Percentiles rank a stretch among this genome's conserved stretches.
phyloP scores from a whole-genome alignment of 306 rosid genomes.

The Casuarina glauca region DNA sequence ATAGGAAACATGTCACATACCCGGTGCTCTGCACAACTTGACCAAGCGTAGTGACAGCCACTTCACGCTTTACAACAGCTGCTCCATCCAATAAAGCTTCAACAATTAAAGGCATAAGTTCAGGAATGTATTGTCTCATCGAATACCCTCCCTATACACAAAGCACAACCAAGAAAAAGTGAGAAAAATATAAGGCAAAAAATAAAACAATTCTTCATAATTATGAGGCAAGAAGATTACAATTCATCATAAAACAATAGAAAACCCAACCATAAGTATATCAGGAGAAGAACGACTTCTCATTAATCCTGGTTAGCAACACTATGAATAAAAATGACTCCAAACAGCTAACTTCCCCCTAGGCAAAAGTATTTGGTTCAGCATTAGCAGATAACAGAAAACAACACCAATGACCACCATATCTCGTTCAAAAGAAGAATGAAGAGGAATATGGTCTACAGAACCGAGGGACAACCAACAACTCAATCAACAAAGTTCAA shows the following conservation, averaged over 20 bases:
- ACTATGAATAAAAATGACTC: not conserved
- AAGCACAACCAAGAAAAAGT: constrained; percentile 10
- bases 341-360: not conserved
- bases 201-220: not conserved
- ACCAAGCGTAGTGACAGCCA: constrained; percentile 95
- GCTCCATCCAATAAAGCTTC: constrained; percentile 98
- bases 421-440: not conserved
- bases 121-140: constrained; percentile 96
- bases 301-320: not conserved
- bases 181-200: not conserved
- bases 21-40: constrained; percentile 99
- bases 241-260: not conserved
- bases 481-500: not conserved
- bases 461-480: not conserved
- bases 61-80: constrained; percentile 88
- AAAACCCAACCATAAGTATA: not conserved
- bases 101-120: constrained; percentile 97
- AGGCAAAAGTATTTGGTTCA: not conserved
- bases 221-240: not conserved
- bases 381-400: not conserved
- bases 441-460: not conserved
- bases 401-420: not conserved
- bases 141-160: constrained; percentile 81
- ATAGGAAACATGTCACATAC: constrained; percentile 42
- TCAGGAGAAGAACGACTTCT: constrained; percentile 10